phyloP scores from a whole-genome alignment of 2,329 filamentous ascomycete genomes.

The Diaporthe australafricana region DNA sequence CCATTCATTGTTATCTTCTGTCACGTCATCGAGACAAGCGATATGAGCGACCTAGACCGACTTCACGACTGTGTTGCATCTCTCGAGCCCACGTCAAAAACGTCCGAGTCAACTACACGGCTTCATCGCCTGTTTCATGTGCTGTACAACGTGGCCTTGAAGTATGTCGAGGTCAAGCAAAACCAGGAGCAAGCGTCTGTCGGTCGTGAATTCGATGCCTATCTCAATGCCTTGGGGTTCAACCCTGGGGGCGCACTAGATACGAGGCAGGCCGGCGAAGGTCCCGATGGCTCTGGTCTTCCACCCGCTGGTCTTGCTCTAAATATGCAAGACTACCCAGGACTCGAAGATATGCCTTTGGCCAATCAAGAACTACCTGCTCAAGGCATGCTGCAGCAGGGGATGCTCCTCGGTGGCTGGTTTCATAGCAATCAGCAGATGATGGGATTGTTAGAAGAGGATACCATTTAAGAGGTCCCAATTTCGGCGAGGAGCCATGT shows the following conservation, averaged over 20 bases:
- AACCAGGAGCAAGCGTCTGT: conserved; percentile 15
- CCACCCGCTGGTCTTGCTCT: background rate
- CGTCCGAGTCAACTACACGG: conserved; percentile 17
- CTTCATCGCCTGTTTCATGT: conserved; percentile 67
- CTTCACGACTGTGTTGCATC: conserved; percentile 17
- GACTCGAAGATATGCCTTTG: background rate
- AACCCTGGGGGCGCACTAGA: conserved; percentile 35
- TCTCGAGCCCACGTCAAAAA: conserved; percentile 8
- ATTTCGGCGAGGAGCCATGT: background rate
- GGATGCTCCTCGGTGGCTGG: conserved; percentile 52
- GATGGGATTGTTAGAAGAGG: conserved; percentile 49
- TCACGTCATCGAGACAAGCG: conserved; percentile 14
- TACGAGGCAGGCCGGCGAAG: background rate
- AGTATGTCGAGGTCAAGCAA: conserved; percentile 62
- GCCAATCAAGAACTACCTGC: conserved; percentile 15
- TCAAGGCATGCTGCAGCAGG: conserved; percentile 40
- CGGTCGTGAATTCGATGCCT: conserved; percentile 57
- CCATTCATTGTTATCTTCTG: conserved; percentile 17
- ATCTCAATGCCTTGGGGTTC: conserved; percentile 64
- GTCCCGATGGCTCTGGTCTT: background rate
- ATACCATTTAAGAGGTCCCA: background rate
- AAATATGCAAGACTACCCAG: conserved; percentile 3
- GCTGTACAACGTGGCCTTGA: conserved; percentile 66
- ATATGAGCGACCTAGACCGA: conserved; percentile 9
- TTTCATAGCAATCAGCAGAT: conserved; percentile 53